Conservation (phyloP, 345 rosid genomes). For the Gossypium anomalum region DNA sequence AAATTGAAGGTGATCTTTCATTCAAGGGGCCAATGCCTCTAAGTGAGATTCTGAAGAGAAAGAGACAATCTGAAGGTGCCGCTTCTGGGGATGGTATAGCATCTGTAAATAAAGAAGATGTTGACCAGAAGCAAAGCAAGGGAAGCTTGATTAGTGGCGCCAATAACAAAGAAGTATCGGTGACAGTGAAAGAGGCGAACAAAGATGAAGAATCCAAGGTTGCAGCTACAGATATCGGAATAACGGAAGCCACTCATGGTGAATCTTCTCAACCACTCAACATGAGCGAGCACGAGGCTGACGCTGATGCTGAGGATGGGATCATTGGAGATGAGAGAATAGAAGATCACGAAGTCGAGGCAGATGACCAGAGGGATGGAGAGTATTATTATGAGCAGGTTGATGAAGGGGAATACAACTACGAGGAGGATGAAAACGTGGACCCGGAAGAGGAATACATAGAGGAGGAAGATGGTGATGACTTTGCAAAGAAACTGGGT, state of each 20-base stretch:
- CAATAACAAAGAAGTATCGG: background rate
- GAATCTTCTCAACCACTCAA: constrained; percentile 27
- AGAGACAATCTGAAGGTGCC: constrained; percentile 50
- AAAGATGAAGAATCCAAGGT: constrained; percentile 32
- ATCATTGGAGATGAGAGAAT: constrained; percentile 34
- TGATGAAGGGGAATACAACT: constrained; percentile 63
- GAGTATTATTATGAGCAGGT: constrained; percentile 49
- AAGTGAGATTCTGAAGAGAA: constrained; percentile 79
- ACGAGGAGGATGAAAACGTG: constrained; percentile 63
- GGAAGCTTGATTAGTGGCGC: constrained; percentile 5
- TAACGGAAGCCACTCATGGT: constrained; percentile 25
- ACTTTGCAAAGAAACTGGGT: constrained; percentile 58
- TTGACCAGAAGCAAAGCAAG: constrained; percentile 17
- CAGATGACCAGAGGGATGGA: constrained; percentile 45
- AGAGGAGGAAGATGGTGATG: constrained; percentile 65
- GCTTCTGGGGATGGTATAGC: constrained; percentile 27
- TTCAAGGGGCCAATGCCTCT: constrained; percentile 88
- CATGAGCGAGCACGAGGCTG: constrained; percentile 30
- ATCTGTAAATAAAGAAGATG: constrained; percentile 15
- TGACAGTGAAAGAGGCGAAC: constrained; percentile 17
- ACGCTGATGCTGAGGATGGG: constrained; percentile 39
- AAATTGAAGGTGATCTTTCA: constrained; percentile 41
- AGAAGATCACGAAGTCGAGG: constrained; percentile 51
- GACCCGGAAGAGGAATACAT: constrained; percentile 50
- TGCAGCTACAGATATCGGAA: constrained; percentile 17